Conservation (phyloP, 371 early-diverging fungal genomes). For the Mortierella sp. region DNA sequence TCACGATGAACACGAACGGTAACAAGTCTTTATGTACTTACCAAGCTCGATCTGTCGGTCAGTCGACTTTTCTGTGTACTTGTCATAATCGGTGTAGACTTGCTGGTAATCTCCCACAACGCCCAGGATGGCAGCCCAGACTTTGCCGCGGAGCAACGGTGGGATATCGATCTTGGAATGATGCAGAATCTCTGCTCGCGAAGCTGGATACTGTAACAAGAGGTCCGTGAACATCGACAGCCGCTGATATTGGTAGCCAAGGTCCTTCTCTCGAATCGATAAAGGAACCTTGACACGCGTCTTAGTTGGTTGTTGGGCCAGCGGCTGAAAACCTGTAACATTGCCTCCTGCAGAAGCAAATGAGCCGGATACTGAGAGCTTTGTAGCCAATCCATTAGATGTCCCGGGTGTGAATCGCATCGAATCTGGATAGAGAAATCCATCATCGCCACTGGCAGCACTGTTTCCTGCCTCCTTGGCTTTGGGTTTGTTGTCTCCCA, state of each 20-base stretch:
- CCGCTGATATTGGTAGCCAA: conserved; percentile 77
- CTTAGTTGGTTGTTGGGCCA: conserved; percentile 44
- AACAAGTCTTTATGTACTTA: neutral
- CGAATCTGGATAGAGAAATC: conserved; percentile 56
- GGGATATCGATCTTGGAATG: conserved; percentile 86
- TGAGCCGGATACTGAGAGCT: neutral
- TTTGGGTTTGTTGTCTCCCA: conserved; percentile 40
- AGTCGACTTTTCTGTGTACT: conserved; percentile 64
- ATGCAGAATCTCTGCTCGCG: conserved; percentile 72
- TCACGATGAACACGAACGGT: too few species aligned
- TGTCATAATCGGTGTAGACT: conserved; percentile 71
- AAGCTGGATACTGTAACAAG: conserved; percentile 78
- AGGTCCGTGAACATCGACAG: conserved; percentile 73
- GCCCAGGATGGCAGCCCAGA: conserved; percentile 87
- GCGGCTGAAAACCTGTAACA: conserved; percentile 20
- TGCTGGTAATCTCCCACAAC: conserved; percentile 73
- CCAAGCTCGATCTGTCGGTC: conserved; percentile 70
- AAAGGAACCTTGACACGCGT: conserved; percentile 63
- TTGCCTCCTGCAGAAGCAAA: conserved; percentile 9
- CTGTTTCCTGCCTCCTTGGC: neutral
- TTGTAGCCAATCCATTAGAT: neutral
- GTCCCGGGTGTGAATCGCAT: conserved; percentile 9
- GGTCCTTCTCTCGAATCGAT: conserved; percentile 76
- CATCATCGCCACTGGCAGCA: conserved; percentile 31
- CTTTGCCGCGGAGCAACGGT: conserved; percentile 75